A percentile compares a stretch with the other conserved stretches of the same genome.
phyloP scores from a whole-genome alignment of 257 asterid genomes.

The Paulownia fortunei region DNA sequence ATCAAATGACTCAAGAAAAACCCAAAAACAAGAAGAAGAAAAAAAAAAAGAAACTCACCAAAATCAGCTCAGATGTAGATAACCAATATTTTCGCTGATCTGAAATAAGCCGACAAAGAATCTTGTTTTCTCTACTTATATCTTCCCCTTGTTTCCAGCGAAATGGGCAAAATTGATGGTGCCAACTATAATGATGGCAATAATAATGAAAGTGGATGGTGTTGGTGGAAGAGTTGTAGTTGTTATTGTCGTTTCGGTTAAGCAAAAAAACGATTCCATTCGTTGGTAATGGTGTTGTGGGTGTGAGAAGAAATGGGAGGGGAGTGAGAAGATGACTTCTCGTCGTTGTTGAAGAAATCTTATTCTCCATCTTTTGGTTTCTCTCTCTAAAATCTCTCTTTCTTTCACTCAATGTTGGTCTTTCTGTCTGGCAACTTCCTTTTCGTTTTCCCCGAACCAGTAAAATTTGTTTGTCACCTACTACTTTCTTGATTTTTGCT shows the following conservation, averaged over 20 bases:
- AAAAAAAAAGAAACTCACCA: conserved; percentile 37
- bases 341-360: conserved; percentile 59
- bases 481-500: conserved; percentile 1
- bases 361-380: conserved; percentile 42
- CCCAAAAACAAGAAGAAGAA: background rate
- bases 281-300: conserved; percentile 44
- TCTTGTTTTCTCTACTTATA: background rate
- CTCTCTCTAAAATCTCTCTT: conserved; percentile 32
- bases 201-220: conserved; percentile 46
- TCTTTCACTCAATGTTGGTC: conserved; percentile 36
- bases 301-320: conserved; percentile 36
- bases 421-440: conserved; percentile 53
- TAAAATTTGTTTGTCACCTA: conserved; percentile 25
- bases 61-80: conserved; percentile 41
- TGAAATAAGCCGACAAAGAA: conserved; percentile 13
- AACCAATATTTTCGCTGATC: conserved; percentile 29
- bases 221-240: conserved; percentile 47
- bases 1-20: conserved; percentile 31
- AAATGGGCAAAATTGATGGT: conserved; percentile 31
- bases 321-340: conserved; percentile 39
- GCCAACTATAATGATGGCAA: conserved; percentile 31
- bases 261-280: conserved; percentile 63
- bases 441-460: conserved; percentile 57
- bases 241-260: conserved; percentile 53
- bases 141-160: conserved; percentile 12